phyloP scores from a whole-genome alignment of 2,329 filamentous ascomycete genomes.

The Aspergillus quadricinctus region DNA sequence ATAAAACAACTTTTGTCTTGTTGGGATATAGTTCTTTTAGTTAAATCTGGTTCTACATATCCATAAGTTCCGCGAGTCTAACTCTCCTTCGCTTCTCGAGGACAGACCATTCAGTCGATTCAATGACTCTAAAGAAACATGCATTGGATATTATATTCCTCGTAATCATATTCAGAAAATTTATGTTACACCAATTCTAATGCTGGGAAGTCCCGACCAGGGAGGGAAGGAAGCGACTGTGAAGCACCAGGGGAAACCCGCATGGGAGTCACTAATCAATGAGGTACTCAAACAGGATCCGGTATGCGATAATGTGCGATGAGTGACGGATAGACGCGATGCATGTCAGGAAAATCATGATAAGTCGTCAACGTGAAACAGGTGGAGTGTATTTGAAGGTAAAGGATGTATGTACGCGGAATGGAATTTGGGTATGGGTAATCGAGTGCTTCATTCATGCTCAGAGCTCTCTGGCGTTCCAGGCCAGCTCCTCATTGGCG shows the following conservation, averaged over 20 bases:
- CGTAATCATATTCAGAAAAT: neutral
- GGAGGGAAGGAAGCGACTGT: neutral
- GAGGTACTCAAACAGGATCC: neutral
- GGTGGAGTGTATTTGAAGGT: conserved; percentile 2
- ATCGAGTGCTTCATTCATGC: conserved; percentile 20
- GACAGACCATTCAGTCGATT: neutral
- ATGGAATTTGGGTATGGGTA: neutral
- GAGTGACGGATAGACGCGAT: conserved; percentile 16
- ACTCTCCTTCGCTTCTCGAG: neutral
- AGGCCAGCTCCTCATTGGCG: conserved; percentile 24
- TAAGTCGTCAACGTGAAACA: conserved; percentile 15
- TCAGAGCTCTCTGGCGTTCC: conserved; percentile 28
- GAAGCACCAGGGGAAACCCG: conserved; percentile 1
- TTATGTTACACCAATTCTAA: conserved; percentile 32
- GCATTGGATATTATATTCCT: neutral
- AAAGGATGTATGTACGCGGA: conserved; percentile 9
- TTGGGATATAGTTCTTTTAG: neutral
- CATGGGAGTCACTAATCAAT: neutral
- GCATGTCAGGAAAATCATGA: conserved; percentile 19
- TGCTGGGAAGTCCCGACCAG: conserved; percentile 9
- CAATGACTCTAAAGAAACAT: neutral
- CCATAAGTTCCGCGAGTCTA: neutral
- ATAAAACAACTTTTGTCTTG: neutral
- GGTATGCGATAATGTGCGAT: conserved; percentile 5
- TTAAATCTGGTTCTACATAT: neutral